A percentile compares a stretch with the other conserved stretches of the same genome.
phyloP scores from a whole-genome alignment of 1,284 basidiomycete species.

The Trametes hirsuta region DNA sequence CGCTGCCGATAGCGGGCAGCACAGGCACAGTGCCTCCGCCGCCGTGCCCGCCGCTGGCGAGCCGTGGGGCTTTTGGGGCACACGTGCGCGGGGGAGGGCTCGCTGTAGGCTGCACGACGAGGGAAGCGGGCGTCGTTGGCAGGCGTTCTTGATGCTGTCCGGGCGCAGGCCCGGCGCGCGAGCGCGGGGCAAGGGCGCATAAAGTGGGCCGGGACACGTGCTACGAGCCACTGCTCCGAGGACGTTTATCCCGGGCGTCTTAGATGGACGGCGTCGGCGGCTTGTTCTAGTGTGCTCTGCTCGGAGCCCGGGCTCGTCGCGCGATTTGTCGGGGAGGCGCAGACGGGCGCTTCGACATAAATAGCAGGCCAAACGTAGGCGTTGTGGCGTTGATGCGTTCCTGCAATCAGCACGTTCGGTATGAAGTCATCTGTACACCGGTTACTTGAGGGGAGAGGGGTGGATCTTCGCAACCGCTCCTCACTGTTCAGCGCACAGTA shows the following conservation, averaged over 20 bases:
- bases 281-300: no score
- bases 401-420: neutral
- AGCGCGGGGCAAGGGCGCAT: neutral
- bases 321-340: no score
- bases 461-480: no score
- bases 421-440: neutral
- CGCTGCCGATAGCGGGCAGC: slow-evolving; percentile 3
- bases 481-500: no score
- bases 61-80: slow-evolving; percentile 2
- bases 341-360: neutral
- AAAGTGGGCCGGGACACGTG: neutral
- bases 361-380: neutral
- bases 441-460: neutral
- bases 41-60: neutral
- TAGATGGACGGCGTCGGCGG: no score
- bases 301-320: no score
- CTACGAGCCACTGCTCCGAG: neutral
- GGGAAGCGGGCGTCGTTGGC: neutral
- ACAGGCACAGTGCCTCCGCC: neutral
- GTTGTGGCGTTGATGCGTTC: slow-evolving; percentile 1
- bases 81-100: slow-evolving; percentile 5
- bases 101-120: no score
- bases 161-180: neutral
- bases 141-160: slow-evolving; percentile 2
- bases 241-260: no score